Conservation (phyloP, 1,284 basidiomycete genomes). For the Moesziomyces parantarcticus region DNA sequence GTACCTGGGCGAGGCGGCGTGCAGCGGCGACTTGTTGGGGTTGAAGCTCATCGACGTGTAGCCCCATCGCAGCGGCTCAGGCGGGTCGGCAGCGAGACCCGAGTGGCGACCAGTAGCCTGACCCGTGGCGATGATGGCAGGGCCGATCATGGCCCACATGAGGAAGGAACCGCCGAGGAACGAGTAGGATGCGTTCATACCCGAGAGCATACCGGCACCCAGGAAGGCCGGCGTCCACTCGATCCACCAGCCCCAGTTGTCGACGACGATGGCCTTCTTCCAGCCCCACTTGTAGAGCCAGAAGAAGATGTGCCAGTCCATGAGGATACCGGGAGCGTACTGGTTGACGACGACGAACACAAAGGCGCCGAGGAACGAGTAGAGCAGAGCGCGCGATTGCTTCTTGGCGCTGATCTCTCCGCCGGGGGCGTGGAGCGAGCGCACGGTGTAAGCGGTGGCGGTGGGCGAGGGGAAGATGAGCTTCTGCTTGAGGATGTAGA, state of each 20-base stretch:
- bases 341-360: constrained; percentile 73
- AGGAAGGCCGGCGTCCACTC: constrained; percentile 77
- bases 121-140: constrained; percentile 70
- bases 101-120: constrained; percentile 41
- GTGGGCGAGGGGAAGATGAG: constrained; percentile 78
- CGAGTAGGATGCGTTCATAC: constrained; percentile 76
- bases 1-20: constrained; percentile 74
- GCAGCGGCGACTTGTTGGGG: constrained; percentile 44
- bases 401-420: constrained; percentile 71
- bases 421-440: constrained; percentile 72
- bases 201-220: constrained; percentile 77
- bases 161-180: constrained; percentile 75
- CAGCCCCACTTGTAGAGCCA: constrained; percentile 75
- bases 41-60: constrained; percentile 50
- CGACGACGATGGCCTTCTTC: constrained; percentile 74
- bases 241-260: constrained; percentile 69
- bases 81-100: constrained; percentile 15
- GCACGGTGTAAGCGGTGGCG: constrained; percentile 78
- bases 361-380: constrained; percentile 72
- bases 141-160: constrained; percentile 77
- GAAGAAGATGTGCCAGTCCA: constrained; percentile 75
- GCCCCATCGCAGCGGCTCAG: constrained; percentile 37
- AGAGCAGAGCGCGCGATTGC: constrained; percentile 73
- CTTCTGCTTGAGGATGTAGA: constrained; percentile 77
- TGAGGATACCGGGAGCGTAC: constrained; percentile 74